These are phyloP conservation scores for Vachellia pachyceras DNA, from an alignment of 306 rosid genomes.

Conservation along the genomic window DNA sequence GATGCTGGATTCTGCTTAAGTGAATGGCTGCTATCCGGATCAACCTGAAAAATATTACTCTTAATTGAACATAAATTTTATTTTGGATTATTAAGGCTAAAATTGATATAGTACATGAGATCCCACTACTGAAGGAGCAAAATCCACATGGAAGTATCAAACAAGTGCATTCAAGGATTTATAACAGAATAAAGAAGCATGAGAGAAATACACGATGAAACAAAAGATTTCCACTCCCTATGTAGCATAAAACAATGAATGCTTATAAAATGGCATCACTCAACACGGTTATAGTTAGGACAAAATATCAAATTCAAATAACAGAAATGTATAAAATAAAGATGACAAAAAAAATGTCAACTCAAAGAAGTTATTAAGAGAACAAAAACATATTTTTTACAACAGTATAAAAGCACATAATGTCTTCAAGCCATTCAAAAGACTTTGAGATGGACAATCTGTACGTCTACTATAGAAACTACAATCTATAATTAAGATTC, in stretches of 20 bases:
- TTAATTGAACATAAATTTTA: background rate
- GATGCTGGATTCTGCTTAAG: slow-evolving; percentile 79
- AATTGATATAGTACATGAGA: background rate
- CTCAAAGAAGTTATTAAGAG: slow-evolving; percentile 8
- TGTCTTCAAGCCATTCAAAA: slow-evolving; percentile 26
- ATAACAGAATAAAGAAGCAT: background rate
- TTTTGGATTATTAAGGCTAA: background rate
- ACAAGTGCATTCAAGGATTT: slow-evolving; percentile 28
- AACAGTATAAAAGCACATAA: slow-evolving; percentile 4
- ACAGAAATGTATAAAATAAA: background rate
- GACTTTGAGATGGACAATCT: slow-evolving; percentile 29
- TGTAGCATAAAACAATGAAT: background rate
- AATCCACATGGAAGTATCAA: slow-evolving; percentile 22
- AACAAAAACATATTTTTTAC: background rate
- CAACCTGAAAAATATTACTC: slow-evolving; percentile 66
- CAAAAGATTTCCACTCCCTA: background rate
- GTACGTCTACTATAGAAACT: background rate
- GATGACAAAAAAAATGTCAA: background rate
- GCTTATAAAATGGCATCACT: slow-evolving; percentile 12
- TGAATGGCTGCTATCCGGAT: slow-evolving; percentile 63
- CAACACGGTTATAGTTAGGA: background rate
- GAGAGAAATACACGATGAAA: background rate
- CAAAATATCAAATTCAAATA: background rate
- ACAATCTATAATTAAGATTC: slow-evolving; percentile 2
- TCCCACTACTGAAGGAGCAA: slow-evolving; percentile 34